phyloP scores from a whole-genome alignment of 768 basidiomycete species.

The Lyophyllum decastes region DNA sequence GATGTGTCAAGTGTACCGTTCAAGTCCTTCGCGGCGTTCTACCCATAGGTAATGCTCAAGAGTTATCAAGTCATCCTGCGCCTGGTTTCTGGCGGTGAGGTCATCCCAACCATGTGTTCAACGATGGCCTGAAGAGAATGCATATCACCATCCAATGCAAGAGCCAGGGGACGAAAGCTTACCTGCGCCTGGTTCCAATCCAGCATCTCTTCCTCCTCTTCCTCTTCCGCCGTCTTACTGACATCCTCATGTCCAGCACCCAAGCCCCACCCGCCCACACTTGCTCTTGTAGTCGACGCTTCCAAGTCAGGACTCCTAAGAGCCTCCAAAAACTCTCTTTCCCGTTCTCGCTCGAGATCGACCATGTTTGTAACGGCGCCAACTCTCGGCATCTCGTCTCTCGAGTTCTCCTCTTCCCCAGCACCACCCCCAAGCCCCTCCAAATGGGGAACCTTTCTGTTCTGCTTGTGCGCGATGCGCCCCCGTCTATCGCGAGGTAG shows the following conservation, averaged over 20 bases:
- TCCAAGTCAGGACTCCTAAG: constrained; percentile 59
- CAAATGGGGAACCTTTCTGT: constrained; percentile 31
- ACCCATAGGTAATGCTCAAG: too few relatives aligned
- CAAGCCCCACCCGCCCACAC: constrained; percentile 76
- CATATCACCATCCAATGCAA: neutral
- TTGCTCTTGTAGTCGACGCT: constrained; percentile 38
- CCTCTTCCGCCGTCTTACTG: constrained; percentile 49
- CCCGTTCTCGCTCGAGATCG: constrained; percentile 47
- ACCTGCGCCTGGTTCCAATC: constrained; percentile 78
- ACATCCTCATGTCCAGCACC: constrained; percentile 59
- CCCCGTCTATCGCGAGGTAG: constrained; percentile 79
- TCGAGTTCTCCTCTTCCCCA: constrained; percentile 41
- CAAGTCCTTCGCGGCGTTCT: too few relatives aligned
- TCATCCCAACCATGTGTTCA: constrained; percentile 62
- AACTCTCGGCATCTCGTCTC: constrained; percentile 57
- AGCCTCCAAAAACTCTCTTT: constrained; percentile 58
- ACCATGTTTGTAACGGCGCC: constrained; percentile 35
- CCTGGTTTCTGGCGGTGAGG: constrained; percentile 31
- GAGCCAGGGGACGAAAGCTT: neutral
- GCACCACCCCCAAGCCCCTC: constrained; percentile 24
- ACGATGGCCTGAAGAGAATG: constrained; percentile 43
- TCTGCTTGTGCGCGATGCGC: constrained; percentile 61
- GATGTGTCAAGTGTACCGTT: too few relatives aligned
- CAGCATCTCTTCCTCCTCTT: constrained; percentile 63
- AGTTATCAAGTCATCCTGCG: constrained; percentile 25